Evolutionary conservation across 106 monocot species (phyloP).

Genomic region (Allium cepa): DNA sequence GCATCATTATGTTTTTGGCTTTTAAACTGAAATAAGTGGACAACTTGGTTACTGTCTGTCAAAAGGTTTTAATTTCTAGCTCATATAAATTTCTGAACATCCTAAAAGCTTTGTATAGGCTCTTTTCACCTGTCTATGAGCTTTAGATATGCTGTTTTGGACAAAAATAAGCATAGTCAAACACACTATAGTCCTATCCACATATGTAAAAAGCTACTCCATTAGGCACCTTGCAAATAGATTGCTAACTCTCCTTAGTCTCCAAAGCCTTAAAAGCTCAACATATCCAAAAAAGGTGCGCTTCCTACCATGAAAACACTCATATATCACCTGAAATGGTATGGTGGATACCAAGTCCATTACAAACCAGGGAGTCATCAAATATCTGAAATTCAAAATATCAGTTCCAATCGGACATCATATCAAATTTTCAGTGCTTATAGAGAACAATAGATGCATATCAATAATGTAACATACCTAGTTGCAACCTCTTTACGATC

Average conservation of each 20-base stretch:
- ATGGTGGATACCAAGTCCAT: slow-evolving; percentile 16
- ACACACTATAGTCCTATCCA: too few species aligned
- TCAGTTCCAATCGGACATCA: not conserved
- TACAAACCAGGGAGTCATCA: slow-evolving; percentile 7
- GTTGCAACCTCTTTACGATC: slow-evolving; percentile 29
- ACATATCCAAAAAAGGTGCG: slow-evolving; percentile 4
- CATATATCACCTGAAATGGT: slow-evolving; percentile 7
- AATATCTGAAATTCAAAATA: slow-evolving; percentile 13
- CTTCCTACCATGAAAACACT: not conserved
- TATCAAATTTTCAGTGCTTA: not conserved
- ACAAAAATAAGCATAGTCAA: not conserved
- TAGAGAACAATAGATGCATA: not conserved
- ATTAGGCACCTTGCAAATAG: slow-evolving; percentile 9
- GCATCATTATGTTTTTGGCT: too few species aligned
- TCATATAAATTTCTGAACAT: too few species aligned
- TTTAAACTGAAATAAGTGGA: too few species aligned
- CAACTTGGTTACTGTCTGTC: too few species aligned
- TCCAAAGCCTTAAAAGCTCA: slow-evolving; percentile 21
- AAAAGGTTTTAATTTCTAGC: too few species aligned
- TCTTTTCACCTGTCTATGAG: too few species aligned
- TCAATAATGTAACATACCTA: slow-evolving; percentile 17
- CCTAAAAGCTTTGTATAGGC: too few species aligned
- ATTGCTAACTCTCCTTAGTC: slow-evolving; percentile 10
- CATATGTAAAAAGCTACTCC: too few species aligned
- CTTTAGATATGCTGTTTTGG: not conserved